Percentiles rank a stretch among this genome's conserved stretches.
Conservation (phyloP, 306 rosid genomes). For the Inga leiocalycina region DNA sequence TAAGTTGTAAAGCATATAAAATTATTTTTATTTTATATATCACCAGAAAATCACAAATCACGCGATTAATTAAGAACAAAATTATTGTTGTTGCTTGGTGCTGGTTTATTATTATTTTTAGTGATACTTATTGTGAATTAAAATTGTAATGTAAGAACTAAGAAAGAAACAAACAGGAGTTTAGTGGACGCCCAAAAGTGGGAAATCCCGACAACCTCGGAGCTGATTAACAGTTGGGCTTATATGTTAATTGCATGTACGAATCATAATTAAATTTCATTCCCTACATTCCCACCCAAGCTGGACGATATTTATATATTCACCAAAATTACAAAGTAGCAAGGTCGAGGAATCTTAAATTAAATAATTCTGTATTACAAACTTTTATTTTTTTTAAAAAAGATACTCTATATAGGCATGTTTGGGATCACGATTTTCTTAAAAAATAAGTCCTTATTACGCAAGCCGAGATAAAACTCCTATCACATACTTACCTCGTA, state of each 20-base stretch:
- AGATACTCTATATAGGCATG: not conserved
- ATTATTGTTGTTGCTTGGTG: conserved; percentile 4
- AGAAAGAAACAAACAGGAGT: not conserved
- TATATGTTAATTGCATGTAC: conserved; percentile 6
- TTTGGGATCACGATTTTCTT: too few relatives aligned
- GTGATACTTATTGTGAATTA: not conserved
- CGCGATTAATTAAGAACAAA: not conserved
- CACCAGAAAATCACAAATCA: not conserved
- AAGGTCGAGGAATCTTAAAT: not conserved
- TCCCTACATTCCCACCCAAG: not conserved
- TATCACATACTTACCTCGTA: too few relatives aligned
- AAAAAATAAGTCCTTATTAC: too few relatives aligned
- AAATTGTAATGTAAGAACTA: not conserved
- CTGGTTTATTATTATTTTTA: not conserved
- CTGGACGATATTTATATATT: not conserved
- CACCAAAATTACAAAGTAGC: not conserved
- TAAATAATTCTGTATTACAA: too few relatives aligned
- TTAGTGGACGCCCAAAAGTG: not conserved
- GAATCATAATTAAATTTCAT: conserved; percentile 1
- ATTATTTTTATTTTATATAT: not conserved
- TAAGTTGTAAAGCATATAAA: not conserved
- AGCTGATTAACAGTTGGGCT: conserved; percentile 23
- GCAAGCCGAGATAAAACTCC: too few relatives aligned
- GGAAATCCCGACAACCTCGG: conserved; percentile 32
- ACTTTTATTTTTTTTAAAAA: too few relatives aligned